A percentile compares a stretch with the other conserved stretches of the same genome.
phyloP scores from a whole-genome alignment of 2,329 filamentous ascomycete genomes.

The Shiraia sp. region DNA sequence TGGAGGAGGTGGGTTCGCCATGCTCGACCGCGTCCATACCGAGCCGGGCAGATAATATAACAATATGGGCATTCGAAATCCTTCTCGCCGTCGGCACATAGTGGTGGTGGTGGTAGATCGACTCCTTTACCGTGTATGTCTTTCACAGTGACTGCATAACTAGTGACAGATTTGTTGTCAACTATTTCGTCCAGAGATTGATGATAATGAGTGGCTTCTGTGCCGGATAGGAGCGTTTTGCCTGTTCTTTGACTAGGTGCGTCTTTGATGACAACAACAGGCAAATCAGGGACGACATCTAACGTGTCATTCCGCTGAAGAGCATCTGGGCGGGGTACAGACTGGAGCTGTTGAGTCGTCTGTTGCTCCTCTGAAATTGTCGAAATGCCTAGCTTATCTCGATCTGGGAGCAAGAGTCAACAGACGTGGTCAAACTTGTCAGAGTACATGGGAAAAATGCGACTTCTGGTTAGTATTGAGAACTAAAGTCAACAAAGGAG shows the following conservation, averaged over 20 bases:
- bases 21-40: constrained; percentile 36
- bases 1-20: constrained; percentile 44
- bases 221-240: constrained; percentile 42
- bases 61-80: constrained; percentile 47
- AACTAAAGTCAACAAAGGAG: too few species aligned
- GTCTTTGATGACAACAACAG: constrained; percentile 12
- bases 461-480: too few species aligned
- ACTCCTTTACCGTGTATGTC: constrained; percentile 40
- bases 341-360: not conserved
- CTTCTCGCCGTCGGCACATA: constrained; percentile 32
- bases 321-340: constrained; percentile 3
- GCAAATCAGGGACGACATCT: constrained; percentile 12
- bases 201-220: constrained; percentile 43
- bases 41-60: constrained; percentile 44
- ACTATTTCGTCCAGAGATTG: constrained; percentile 43
- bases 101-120: constrained; percentile 40
- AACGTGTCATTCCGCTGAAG: constrained; percentile 16
- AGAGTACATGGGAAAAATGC: too few species aligned
- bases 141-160: constrained; percentile 41
- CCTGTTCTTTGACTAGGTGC: constrained; percentile 38
- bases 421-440: constrained; percentile 3
- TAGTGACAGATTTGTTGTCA: constrained; percentile 42
- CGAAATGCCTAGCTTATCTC: constrained; percentile 38
- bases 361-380: constrained; percentile 24
- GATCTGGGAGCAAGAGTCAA: constrained; percentile 12